Percentiles rank a stretch among this genome's conserved stretches.
These are phyloP conservation scores for Neonectria coccinea DNA, from an alignment of 2,329 filamentous ascomycete genomes.

Conservation along the genomic window DNA sequence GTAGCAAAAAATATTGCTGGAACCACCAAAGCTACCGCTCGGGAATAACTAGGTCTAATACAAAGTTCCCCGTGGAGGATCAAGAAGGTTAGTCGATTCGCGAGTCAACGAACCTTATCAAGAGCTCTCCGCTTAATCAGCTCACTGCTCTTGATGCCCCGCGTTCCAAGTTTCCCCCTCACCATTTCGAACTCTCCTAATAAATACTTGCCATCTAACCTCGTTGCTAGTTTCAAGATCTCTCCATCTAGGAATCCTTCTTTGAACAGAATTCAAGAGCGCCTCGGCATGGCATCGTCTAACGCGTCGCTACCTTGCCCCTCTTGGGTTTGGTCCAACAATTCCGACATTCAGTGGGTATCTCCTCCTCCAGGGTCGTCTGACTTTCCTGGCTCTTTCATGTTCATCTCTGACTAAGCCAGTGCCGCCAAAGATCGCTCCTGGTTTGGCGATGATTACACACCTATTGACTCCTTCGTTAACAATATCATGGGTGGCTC, in stretches of 20 bases:
- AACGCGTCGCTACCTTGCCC: conserved; percentile 3
- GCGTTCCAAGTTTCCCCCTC: neutral
- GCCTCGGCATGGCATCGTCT: neutral
- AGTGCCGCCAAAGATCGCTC: conserved; percentile 15
- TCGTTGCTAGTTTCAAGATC: neutral
- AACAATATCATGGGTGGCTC: neutral
- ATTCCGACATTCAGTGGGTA: conserved; percentile 10
- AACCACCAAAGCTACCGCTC: too few species aligned
- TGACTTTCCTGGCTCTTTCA: neutral
- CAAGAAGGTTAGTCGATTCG: too few species aligned
- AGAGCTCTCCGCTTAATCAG: too few species aligned
- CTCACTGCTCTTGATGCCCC: too few species aligned
- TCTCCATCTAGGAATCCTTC: neutral
- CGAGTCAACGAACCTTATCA: too few species aligned
- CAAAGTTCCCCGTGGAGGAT: too few species aligned
- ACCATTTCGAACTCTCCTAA: neutral
- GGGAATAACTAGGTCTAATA: too few species aligned
- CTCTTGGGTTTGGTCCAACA: conserved; percentile 4
- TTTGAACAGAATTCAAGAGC: neutral
- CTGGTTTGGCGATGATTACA: conserved; percentile 12
- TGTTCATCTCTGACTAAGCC: neutral
- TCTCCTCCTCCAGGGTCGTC: too few species aligned
- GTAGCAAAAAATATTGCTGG: too few species aligned
- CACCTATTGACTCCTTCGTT: conserved; percentile 5
- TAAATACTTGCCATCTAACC: neutral